phyloP scores from a whole-genome alignment of 2,329 filamentous ascomycete genomes.

The Lachnellula subtilissima region DNA sequence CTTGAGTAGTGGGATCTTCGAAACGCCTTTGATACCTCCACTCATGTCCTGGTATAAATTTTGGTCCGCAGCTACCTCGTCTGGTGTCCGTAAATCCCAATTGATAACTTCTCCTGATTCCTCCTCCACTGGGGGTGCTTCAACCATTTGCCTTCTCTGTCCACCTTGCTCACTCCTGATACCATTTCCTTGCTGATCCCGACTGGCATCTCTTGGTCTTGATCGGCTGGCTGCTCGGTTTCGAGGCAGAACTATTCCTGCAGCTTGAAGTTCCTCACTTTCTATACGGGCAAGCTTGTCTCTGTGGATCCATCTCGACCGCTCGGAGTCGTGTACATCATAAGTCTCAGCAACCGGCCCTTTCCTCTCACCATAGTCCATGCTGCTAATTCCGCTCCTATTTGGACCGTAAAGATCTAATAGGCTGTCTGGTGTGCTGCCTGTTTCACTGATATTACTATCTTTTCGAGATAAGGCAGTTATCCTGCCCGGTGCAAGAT shows the following conservation, averaged over 20 bases:
- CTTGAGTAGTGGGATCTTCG: slow-evolving; percentile 83
- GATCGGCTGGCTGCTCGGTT: slow-evolving; percentile 49
- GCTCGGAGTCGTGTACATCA: slow-evolving; percentile 44
- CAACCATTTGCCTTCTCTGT: slow-evolving; percentile 35
- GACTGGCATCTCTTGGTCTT: slow-evolving; percentile 36
- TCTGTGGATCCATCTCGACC: slow-evolving; percentile 78
- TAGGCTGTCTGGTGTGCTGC: slow-evolving; percentile 42
- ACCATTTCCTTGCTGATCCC: slow-evolving; percentile 28
- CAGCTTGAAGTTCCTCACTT: slow-evolving; percentile 73
- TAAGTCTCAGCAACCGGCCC: slow-evolving; percentile 17
- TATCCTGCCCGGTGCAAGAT: slow-evolving; percentile 33
- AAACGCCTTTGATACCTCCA: slow-evolving; percentile 56
- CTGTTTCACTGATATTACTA: slow-evolving; percentile 37
- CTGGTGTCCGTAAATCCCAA: slow-evolving; percentile 72
- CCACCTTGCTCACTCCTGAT: slow-evolving; percentile 31
- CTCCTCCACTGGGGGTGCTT: slow-evolving; percentile 37
- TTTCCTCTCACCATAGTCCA: slow-evolving; percentile 26
- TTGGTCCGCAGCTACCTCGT: slow-evolving; percentile 66
- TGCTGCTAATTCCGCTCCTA: slow-evolving; percentile 21
- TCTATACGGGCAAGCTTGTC: slow-evolving; percentile 81
- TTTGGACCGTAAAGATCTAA: slow-evolving; percentile 39
- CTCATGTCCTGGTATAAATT: slow-evolving; percentile 48
- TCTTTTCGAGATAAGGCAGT: slow-evolving; percentile 37
- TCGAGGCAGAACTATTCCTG: slow-evolving; percentile 60
- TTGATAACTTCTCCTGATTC: slow-evolving; percentile 39